phyloP scores from a whole-genome alignment of 2,329 filamentous ascomycete species.

The Hymenoscyphus salicellus region DNA sequence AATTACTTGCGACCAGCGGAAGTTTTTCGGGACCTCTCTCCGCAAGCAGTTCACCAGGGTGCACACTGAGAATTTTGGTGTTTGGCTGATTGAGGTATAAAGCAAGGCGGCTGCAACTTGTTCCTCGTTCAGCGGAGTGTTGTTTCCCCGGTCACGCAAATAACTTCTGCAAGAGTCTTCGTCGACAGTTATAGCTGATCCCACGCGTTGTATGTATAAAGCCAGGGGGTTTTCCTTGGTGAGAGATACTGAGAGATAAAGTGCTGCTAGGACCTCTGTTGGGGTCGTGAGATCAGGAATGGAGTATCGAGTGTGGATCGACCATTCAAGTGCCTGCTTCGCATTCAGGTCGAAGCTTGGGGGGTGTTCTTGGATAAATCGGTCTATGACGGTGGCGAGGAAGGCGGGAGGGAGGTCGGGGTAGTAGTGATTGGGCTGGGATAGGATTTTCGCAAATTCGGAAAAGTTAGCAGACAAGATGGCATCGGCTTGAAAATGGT shows the following conservation, averaged over 20 bases:
- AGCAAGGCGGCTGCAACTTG: constrained; percentile 80
- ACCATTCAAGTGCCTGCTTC: constrained; percentile 63
- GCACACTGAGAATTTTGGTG: constrained; percentile 50
- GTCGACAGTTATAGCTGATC: constrained; percentile 71
- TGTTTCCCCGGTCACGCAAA: constrained; percentile 49
- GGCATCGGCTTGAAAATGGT: constrained; percentile 66
- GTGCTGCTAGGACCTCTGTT: constrained; percentile 64
- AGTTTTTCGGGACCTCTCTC: constrained; percentile 56
- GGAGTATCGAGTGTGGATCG: constrained; percentile 58
- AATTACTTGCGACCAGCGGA: constrained; percentile 71
- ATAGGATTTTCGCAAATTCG: constrained; percentile 74
- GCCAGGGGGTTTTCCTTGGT: constrained; percentile 58
- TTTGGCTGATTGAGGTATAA: constrained; percentile 58
- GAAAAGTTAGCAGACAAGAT: constrained; percentile 78
- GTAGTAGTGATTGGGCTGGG: constrained; percentile 61
- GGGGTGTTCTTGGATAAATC: constrained; percentile 81
- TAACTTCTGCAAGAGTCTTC: constrained; percentile 62
- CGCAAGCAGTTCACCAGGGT: constrained; percentile 61
- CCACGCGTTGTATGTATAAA: constrained; percentile 69
- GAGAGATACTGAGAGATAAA: constrained; percentile 67
- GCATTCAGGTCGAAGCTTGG: constrained; percentile 78
- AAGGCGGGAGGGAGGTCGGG: constrained; percentile 66
- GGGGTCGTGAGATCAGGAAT: constrained; percentile 63
- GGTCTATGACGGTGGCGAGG: constrained; percentile 77
- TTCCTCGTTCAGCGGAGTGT: constrained; percentile 65